Conservation (phyloP, 2,329 filamentous ascomycete genomes). For the Verticillium isaacii region DNA sequence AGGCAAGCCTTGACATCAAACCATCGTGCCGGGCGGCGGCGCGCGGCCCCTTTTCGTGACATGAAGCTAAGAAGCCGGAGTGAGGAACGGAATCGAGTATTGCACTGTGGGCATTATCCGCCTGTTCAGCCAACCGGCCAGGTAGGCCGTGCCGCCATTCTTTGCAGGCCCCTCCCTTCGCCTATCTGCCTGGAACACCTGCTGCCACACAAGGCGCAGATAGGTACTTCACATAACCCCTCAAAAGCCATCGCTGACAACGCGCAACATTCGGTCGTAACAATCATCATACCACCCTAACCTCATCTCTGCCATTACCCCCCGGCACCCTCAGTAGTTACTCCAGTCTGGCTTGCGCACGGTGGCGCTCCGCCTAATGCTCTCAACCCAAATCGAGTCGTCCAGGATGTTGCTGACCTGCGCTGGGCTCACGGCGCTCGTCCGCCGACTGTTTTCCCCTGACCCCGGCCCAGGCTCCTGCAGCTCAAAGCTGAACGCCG, state of each 20-base stretch:
- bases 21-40: background rate
- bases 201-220: background rate
- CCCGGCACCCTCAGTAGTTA: background rate
- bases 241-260: background rate
- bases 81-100: background rate
- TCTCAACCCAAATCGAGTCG: conserved; percentile 89
- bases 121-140: too few species aligned
- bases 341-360: conserved; percentile 37
- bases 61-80: background rate
- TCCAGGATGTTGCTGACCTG: conserved; percentile 82
- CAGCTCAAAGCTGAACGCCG: conserved; percentile 56
- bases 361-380: conserved; percentile 83
- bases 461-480: conserved; percentile 34
- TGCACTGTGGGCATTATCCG: background rate
- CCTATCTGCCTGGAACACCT: background rate
- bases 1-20: background rate
- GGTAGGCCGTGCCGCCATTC: background rate
- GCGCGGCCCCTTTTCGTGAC: background rate
- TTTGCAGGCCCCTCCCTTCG: background rate
- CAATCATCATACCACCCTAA: background rate
- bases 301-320: background rate
- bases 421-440: conserved; percentile 66
- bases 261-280: background rate
- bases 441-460: conserved; percentile 50
- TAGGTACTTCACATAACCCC: background rate